A percentile compares a stretch with the other conserved stretches of the same genome.
phyloP scores from a whole-genome alignment of 176 grass and related monocot genomes.

The Cenchrus purpureus region DNA sequence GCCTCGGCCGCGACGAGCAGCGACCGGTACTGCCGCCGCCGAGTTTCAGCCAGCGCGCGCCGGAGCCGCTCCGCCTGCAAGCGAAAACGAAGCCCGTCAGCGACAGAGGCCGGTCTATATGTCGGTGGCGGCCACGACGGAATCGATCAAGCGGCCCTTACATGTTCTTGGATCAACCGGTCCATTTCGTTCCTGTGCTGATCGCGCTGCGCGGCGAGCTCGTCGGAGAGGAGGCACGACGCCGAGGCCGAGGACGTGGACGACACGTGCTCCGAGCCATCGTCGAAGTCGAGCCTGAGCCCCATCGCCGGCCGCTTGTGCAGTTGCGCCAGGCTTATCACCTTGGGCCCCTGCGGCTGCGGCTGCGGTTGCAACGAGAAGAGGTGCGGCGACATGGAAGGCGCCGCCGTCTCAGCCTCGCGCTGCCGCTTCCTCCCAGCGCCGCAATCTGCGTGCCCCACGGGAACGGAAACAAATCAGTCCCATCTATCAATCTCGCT shows the following conservation, averaged over 20 bases:
- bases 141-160: conserved; percentile 32
- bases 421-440: conserved; percentile 51
- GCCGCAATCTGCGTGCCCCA: conserved; percentile 16
- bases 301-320: conserved; percentile 49
- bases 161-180: conserved; percentile 68
- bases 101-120: neutral
- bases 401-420: conserved; percentile 31
- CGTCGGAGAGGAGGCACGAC: conserved; percentile 52
- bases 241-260: conserved; percentile 33
- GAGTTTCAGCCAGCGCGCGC: conserved; percentile 42
- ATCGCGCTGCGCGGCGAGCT: conserved; percentile 58
- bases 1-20: conserved; percentile 49
- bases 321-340: conserved; percentile 50
- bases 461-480: neutral
- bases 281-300: conserved; percentile 61
- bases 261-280: conserved; percentile 40
- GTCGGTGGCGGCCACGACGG: neutral
- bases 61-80: conserved; percentile 63
- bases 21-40: conserved; percentile 54
- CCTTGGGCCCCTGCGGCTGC: conserved; percentile 1
- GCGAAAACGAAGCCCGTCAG: neutral
- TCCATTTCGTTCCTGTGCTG: conserved; percentile 65
- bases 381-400: conserved; percentile 15
- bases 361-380: conserved; percentile 43
- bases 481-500: neutral